These are phyloP conservation scores for Globisporangium nodosum DNA, from an alignment of 352 stramenopile species.

Conservation along the genomic window DNA sequence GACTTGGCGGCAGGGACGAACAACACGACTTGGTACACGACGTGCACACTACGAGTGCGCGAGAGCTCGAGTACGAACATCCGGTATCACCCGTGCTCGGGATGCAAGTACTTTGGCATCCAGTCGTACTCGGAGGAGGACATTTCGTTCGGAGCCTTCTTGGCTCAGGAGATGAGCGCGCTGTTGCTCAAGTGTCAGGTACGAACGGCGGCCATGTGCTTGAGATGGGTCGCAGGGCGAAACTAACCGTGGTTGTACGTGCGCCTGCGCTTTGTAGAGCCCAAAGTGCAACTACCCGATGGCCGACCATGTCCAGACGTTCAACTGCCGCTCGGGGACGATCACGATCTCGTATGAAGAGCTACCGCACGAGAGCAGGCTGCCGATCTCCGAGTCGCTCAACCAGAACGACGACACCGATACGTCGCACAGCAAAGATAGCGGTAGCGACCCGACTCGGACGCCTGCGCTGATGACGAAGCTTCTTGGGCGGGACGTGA, in stretches of 20 bases:
- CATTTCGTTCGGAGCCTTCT: conserved; percentile 77
- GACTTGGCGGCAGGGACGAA: conserved; percentile 17
- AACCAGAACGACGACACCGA: conserved; percentile 23
- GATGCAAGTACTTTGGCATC: conserved; percentile 65
- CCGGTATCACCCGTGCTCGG: conserved; percentile 68
- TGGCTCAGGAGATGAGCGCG: conserved; percentile 63
- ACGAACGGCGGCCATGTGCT: conserved; percentile 7
- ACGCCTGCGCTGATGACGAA: conserved; percentile 18
- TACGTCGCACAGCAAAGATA: conserved; percentile 6
- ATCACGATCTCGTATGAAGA: conserved; percentile 83
- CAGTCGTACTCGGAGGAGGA: conserved; percentile 56
- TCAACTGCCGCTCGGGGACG: conserved; percentile 62
- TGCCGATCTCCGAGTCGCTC: conserved; percentile 27
- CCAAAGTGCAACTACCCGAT: conserved; percentile 76
- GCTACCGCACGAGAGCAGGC: conserved; percentile 52
- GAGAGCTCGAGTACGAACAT: conserved; percentile 36
- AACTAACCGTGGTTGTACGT: conserved; percentile 3
- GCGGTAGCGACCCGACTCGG: conserved; percentile 8
- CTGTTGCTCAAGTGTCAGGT: conserved; percentile 77
- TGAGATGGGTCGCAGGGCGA: neutral
- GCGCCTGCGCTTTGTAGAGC: conserved; percentile 31
- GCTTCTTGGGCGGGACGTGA: conserved; percentile 26
- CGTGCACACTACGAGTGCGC: conserved; percentile 57
- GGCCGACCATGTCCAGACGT: conserved; percentile 80
- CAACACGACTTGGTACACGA: conserved; percentile 64